Base-by-base conservation (phyloP, 306 rosid species). In the Vigna hirtella region DNA sequence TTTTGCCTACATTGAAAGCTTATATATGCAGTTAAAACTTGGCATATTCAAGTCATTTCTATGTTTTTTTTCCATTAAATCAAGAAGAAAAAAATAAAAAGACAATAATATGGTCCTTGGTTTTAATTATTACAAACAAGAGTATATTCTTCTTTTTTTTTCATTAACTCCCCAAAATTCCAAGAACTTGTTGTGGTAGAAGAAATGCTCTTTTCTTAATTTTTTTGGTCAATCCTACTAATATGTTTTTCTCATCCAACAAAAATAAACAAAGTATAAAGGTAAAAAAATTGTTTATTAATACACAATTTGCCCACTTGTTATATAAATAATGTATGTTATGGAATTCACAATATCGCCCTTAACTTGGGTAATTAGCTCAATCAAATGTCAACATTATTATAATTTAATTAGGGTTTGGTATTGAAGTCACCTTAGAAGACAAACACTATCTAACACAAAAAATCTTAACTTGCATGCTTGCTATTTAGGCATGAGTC, bases 311-410 rank as follows among this genome's bases (percentile, higher is more conserved):
- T 43, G 32, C 48, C 30, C 34, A 77, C 67, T 66, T 66, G 74
- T 40, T 66, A 2, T 16, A 51, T 53, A 66, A 38, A 77, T 77
- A 77, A 65, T 64, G 71, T 47, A 76, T 34, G 55, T 77, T 77
- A 51, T 52, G 73, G 66, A 38, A 66, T 18, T 51, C 55, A 24
- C 26, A 50, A 10, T 26, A 26, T 65, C 10, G 7, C 18, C 80
- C 73, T 65, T 51, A 65, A 22, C 43, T 76, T 76, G 14, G 42
- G 73, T 32, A 51, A 49, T 48, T 62, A 32, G 16, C 63, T 64
- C 66, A 50, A 76, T 34, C 73, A 76, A 50, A 36, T 34, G 10
- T 13, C 36, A 4, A 4, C 6, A 16, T 18, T 63, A 32, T 63
- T 18, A 63, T 7, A 76, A 20, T 30, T 76, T 36, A 38, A 36